These are phyloP conservation scores for Diaporthe nobilis DNA, from an alignment of 2,329 filamentous ascomycete species.

Conservation along the genomic window DNA sequence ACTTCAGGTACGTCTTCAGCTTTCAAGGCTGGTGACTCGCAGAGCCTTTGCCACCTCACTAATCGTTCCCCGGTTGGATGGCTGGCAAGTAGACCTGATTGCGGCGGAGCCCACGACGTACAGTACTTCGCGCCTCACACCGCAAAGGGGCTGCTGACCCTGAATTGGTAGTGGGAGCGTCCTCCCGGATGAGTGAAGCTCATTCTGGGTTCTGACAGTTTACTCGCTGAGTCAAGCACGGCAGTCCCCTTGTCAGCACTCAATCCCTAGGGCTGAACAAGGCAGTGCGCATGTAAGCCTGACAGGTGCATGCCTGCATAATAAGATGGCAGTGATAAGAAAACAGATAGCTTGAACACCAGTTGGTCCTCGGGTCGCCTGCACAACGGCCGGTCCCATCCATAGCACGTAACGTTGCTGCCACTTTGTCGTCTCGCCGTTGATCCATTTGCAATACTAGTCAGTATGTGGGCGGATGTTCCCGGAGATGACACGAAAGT, in stretches of 20 bases:
- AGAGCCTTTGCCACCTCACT: background rate
- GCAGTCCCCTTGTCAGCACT: constrained; percentile 33
- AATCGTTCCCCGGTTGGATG: background rate
- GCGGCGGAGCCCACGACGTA: background rate
- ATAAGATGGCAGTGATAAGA: constrained; percentile 26
- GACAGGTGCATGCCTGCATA: constrained; percentile 16
- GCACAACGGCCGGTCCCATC: background rate
- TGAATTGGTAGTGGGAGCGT: background rate
- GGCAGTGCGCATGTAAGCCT: constrained; percentile 23
- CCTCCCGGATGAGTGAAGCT: background rate
- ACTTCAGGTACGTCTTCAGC: background rate
- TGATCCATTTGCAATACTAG: background rate
- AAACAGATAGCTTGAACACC: background rate
- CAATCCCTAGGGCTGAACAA: constrained; percentile 34
- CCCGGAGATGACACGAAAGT: background rate
- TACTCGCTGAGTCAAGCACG: constrained; percentile 14
- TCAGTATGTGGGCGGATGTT: background rate
- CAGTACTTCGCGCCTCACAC: background rate
- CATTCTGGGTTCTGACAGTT: constrained; percentile 29
- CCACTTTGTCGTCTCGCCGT: background rate
- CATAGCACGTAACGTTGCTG: constrained; percentile 8
- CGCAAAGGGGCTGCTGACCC: background rate
- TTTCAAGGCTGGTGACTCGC: background rate
- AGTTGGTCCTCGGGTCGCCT: background rate
- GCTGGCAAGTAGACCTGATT: background rate